Evolutionary conservation across 1,284 basidiomycete genomes (phyloP).

Genomic region (Trametes hirsuta): DNA sequence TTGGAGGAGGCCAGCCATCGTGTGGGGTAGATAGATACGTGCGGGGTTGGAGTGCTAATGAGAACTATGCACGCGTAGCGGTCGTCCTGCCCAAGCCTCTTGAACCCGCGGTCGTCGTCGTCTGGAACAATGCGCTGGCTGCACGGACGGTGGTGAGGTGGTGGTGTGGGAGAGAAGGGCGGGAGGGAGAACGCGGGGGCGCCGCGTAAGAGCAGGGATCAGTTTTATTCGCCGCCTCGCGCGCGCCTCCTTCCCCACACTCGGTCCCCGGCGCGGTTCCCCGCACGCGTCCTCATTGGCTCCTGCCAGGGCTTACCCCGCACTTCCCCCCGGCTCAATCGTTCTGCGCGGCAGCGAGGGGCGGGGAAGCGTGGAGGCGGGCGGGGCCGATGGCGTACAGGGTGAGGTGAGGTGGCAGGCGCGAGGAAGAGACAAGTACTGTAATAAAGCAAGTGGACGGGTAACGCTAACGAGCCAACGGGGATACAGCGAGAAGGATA

Average conservation of each 20-base stretch:
- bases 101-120: neutral
- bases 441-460: neutral
- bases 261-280: too few species aligned
- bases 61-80: neutral
- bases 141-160: neutral
- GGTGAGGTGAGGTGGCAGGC: neutral
- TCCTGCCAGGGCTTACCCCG: too few species aligned
- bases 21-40: neutral
- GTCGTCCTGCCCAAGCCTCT: neutral
- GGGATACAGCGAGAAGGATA: constrained; percentile 6
- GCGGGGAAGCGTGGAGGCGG: too few species aligned
- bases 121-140: neutral
- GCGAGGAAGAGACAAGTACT: neutral
- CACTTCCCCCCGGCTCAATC: too few species aligned
- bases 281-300: too few species aligned
- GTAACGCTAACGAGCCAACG: neutral
- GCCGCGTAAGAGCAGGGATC: neutral
- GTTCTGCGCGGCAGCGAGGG: too few species aligned
- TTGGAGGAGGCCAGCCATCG: constrained; percentile 12
- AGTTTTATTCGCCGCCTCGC: neutral
- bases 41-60: neutral
- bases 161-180: neutral
- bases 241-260: neutral
- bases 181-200: neutral
- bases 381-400: too few species aligned